These are phyloP conservation scores for Boletus edulis DNA, from an alignment of 768 basidiomycete genomes.

Conservation along the genomic window DNA sequence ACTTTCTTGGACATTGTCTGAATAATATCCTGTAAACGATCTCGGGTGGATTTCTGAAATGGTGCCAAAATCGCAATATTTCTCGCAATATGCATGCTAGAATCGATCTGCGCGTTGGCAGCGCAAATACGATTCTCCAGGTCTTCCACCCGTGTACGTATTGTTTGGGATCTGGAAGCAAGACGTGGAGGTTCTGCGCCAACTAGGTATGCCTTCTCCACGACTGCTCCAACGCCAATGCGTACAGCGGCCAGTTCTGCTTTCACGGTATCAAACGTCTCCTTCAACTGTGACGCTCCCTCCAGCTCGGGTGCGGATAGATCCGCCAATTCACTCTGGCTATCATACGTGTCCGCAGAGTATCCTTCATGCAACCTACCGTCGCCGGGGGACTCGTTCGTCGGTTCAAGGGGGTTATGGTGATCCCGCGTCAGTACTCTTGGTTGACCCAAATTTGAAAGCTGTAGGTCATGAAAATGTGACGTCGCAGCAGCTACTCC, in stretches of 20 bases:
- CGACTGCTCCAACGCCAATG: constrained; percentile 31
- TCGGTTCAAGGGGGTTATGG: constrained; percentile 37
- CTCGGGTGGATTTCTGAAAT: constrained; percentile 81
- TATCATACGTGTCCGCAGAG: constrained; percentile 30
- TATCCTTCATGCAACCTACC: constrained; percentile 25
- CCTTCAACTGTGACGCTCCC: constrained; percentile 66
- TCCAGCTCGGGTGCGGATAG: constrained; percentile 55
- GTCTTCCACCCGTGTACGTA: constrained; percentile 60
- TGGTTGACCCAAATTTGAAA: constrained; percentile 22
- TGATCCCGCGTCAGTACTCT: constrained; percentile 41
- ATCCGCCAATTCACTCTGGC: constrained; percentile 12
- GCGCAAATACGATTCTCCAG: constrained; percentile 58
- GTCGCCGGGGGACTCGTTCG: constrained; percentile 32
- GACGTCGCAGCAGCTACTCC: constrained; percentile 86
- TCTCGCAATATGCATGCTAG: constrained; percentile 68
- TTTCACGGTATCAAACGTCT: constrained; percentile 85
- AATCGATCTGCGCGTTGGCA: constrained; percentile 58
- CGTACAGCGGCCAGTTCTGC: constrained; percentile 68
- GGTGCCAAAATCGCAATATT: constrained; percentile 86
- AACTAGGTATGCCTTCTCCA: constrained; percentile 14
- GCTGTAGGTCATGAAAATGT: constrained; percentile 68
- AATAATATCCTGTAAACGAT: constrained; percentile 62
- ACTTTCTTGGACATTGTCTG: constrained; percentile 64
- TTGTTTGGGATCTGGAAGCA: constrained; percentile 51
- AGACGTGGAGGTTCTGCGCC: constrained; percentile 26